Conservation (phyloP, 345 rosid genomes). For the Bruguiera sexangula region DNA sequence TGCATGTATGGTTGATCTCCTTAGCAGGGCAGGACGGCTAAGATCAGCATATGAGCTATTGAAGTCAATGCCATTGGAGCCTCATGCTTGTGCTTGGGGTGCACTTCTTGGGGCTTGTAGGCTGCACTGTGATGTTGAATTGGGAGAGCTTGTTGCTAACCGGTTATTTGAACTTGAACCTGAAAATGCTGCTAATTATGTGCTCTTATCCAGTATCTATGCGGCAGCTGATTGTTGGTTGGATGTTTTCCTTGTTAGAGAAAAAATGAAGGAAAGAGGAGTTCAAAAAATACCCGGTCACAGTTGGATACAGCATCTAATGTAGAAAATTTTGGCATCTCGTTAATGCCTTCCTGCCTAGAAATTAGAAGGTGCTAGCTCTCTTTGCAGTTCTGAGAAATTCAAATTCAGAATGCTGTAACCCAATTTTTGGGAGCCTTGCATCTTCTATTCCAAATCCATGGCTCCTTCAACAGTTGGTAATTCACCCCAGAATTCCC, state of each 20-base stretch:
- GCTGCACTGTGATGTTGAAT: slow-evolving; percentile 44
- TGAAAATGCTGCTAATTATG: slow-evolving; percentile 51
- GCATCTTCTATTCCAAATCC: not conserved
- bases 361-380: too few species aligned
- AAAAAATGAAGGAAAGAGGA: slow-evolving; percentile 60
- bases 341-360: not conserved
- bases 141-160: slow-evolving; percentile 51
- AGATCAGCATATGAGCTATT: slow-evolving; percentile 52
- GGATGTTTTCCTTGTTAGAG: slow-evolving; percentile 54
- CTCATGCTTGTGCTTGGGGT: slow-evolving; percentile 65
- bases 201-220: slow-evolving; percentile 65
- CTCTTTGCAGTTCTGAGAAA: not conserved
- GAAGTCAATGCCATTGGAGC: slow-evolving; percentile 50
- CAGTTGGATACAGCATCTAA: slow-evolving; percentile 34
- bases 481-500: too few species aligned
- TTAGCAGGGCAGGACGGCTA: slow-evolving; percentile 56
- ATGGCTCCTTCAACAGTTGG: slow-evolving; percentile 1
- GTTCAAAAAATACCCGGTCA: slow-evolving; percentile 52
- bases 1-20: slow-evolving; percentile 66
- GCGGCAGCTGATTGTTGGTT: slow-evolving; percentile 63
- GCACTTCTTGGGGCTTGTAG: slow-evolving; percentile 67
- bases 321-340: not conserved
- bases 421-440: not conserved
- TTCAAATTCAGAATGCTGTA: not conserved
- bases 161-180: slow-evolving; percentile 61